Base-by-base conservation (phyloP, 2,329 filamentous ascomycete species). In the Colletotrichum sp. region DNA sequence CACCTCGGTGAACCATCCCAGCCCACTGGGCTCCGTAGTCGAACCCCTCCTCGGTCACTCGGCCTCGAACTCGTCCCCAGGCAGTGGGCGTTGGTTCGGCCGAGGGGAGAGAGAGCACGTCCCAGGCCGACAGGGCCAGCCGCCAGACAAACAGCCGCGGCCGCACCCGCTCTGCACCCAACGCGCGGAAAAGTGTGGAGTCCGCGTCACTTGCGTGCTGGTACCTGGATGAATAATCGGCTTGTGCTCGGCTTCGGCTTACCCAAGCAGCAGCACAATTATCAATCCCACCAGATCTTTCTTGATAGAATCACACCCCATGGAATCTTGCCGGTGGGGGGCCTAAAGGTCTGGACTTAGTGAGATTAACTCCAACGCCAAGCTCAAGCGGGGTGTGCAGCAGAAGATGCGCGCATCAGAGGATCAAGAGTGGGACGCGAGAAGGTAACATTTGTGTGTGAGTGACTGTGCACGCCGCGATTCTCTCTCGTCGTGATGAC, bases 201-300 rank as follows among this genome's bases (percentile, higher is more conserved):
- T 26, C 16, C 34, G 66, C 28, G 24, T 52, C 36, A 22, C 64
- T 32, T 32, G 22, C 39, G 22, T 18, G 16, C 64, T 32, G 24
- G 32, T 16, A 57, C 48, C 24, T 24, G 32, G 55, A 75, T 75
- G 73, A 75, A 62, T 68, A 73, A 75, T 75, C 32, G n/a, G 10
- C 16, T 32, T 63, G 28, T 39, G 32, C 57, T 55, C 62, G 55
- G 55, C 63, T 26, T 64, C 69, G 62, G 73, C 73, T 75, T 75
- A 75, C 63, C 36, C 52, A 59, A 75, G 28, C 73, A 64, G 6
- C 44, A 22, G 36, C 62, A 62, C 55, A 72, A 26, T 59, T 59
- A 16, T 44, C 52, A 66, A 44, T 44, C 32, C 16, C 44, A n/a
- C 7, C 4, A 30, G 44, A 22, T 52, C 7, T 26, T 10, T 6